phyloP scores from a whole-genome alignment of 23 red algal genomes.

The Gracilaria caudata region DNA sequence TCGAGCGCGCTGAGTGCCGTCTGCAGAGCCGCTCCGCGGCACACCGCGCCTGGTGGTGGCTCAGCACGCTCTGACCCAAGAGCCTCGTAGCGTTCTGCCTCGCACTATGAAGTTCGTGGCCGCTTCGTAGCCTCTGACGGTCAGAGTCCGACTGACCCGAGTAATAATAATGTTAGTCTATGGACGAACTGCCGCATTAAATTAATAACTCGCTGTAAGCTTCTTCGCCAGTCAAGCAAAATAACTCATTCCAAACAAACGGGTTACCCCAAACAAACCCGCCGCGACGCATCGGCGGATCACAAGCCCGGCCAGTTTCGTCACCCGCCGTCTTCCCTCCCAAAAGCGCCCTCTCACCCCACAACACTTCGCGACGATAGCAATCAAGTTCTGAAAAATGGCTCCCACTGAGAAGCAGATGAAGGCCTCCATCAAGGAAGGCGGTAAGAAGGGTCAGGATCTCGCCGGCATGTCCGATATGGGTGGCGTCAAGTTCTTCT shows the following conservation, averaged over 20 bases:
- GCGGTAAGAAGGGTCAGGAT: slow-evolving; percentile 74
- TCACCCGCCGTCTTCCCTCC: neutral
- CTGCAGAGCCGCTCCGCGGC: neutral
- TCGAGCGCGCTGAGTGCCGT: neutral
- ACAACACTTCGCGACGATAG: neutral
- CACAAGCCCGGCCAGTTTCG: too few relatives aligned
- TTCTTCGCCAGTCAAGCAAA: too few relatives aligned
- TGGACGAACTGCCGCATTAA: too few relatives aligned
- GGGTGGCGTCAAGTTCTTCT: slow-evolving; percentile 72
- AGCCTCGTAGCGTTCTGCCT: too few relatives aligned
- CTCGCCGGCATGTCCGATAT: slow-evolving; percentile 61
- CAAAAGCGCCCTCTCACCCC: neutral
- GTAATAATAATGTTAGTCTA: too few relatives aligned
- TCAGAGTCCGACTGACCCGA: too few relatives aligned
- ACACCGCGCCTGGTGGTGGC: slow-evolving; percentile 10
- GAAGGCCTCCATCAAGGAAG: slow-evolving; percentile 71
- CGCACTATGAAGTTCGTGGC: too few relatives aligned
- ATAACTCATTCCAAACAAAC: too few relatives aligned
- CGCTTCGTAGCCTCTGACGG: too few relatives aligned
- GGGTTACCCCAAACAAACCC: too few relatives aligned
- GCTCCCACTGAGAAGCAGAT: slow-evolving; percentile 43
- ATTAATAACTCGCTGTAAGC: too few relatives aligned
- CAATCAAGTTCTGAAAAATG: neutral
- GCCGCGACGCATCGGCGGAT: too few relatives aligned
- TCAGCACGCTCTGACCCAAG: slow-evolving; percentile 6